These are phyloP conservation scores for Helenozyma rhizophorensis DNA, from an alignment of 805 yeast genomes.

Conservation along the genomic window DNA sequence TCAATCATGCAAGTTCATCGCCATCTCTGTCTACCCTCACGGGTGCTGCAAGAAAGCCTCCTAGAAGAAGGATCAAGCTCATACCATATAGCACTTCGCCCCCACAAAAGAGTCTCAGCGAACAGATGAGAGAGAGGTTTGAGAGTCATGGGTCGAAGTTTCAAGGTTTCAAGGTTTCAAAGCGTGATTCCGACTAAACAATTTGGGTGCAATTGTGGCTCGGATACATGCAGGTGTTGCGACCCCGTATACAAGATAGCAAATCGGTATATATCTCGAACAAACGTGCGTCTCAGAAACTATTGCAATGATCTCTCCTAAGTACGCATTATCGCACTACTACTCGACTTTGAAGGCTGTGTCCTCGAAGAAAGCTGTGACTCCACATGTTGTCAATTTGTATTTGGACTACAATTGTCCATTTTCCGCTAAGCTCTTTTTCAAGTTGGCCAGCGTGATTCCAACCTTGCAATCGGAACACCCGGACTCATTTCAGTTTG, in stretches of 20 bases:
- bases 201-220: no score
- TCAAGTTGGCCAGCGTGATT: conserved; percentile 49
- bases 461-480: conserved; percentile 46
- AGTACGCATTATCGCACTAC: conserved; percentile 36
- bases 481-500: conserved; percentile 52
- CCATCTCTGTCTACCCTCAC: no score
- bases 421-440: conserved; percentile 61
- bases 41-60: no score
- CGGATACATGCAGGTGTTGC: no score
- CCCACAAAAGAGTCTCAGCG: conserved; percentile 1
- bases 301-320: conserved; percentile 45
- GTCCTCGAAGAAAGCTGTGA: conserved; percentile 13
- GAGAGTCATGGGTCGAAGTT: conserved; percentile 5
- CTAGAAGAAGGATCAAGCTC: background rate
- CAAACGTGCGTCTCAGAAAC: no score
- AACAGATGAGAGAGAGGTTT: conserved; percentile 6
- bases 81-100: background rate
- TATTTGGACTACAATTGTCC: conserved; percentile 79
- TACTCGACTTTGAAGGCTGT: conserved; percentile 17
- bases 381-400: conserved; percentile 51
- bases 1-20: no score
- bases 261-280: no score
- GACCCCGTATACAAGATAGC: no score
- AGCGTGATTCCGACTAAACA: no score
- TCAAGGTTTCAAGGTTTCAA: conserved; percentile 3